Percentiles rank a stretch among this genome's conserved stretches.
Evolutionary conservation across 2,329 filamentous ascomycete species (phyloP).

Genomic region (Colletotrichum aenigma): DNA sequence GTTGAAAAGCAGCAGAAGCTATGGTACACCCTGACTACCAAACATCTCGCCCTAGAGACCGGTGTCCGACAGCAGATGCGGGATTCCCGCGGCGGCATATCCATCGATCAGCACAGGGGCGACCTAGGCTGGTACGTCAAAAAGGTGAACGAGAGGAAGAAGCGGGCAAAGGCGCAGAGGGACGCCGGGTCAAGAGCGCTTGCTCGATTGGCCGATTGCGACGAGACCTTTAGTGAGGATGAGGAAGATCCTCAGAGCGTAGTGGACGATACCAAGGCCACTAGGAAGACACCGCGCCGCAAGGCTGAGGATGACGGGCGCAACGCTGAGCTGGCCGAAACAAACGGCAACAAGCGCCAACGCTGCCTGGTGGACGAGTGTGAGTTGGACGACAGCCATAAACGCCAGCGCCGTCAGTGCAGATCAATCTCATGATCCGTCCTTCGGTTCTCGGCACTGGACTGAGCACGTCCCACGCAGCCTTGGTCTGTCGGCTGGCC

Average conservation of each 20-base stretch:
- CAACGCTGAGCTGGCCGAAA: not conserved
- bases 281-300: not conserved
- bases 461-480: not conserved
- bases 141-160: conserved; percentile 19
- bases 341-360: not conserved
- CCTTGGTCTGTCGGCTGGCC: not conserved
- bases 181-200: not conserved
- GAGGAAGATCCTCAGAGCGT: not conserved
- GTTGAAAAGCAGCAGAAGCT: conserved; percentile 28
- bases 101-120: conserved; percentile 31
- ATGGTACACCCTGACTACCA: conserved; percentile 28
- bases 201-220: not conserved
- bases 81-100: conserved; percentile 17
- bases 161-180: conserved; percentile 12
- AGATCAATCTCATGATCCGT: not conserved
- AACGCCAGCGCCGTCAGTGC: not conserved
- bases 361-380: not conserved
- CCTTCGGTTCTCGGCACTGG: not conserved
- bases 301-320: not conserved
- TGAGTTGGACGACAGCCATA: not conserved
- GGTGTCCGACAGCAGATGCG: conserved; percentile 13
- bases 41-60: conserved; percentile 25
- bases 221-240: not conserved
- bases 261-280: not conserved
- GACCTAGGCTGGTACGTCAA: conserved; percentile 25